These are phyloP conservation scores for Gryganskiella cystojenkinii DNA, from an alignment of 192 early-diverging fungal genomes.

Conservation along the genomic window DNA sequence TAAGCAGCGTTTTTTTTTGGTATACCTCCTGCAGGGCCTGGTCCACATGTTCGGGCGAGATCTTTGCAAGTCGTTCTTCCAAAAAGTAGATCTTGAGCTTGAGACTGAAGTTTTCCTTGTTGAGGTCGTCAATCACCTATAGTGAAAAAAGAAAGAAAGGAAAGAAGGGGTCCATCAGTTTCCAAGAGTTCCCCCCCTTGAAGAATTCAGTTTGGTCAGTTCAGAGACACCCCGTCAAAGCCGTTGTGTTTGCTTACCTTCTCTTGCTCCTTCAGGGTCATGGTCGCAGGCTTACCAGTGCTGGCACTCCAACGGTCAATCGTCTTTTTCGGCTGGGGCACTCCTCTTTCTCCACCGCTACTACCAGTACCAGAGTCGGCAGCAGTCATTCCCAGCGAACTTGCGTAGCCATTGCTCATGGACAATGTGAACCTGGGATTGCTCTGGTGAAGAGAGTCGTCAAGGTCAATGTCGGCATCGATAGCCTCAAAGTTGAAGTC, in stretches of 20 bases:
- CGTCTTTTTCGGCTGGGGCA: conserved; percentile 9
- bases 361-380: neutral
- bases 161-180: too few relatives aligned
- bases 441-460: conserved; percentile 29
- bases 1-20: neutral
- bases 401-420: conserved; percentile 7
- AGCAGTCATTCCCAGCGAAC: conserved; percentile 16
- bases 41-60: conserved; percentile 66
- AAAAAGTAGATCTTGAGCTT: conserved; percentile 66
- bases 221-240: too few relatives aligned
- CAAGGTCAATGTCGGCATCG: conserved; percentile 45
- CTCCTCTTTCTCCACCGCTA: conserved; percentile 5
- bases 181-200: too few relatives aligned
- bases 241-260: too few relatives aligned
- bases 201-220: too few relatives aligned
- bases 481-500: conserved; percentile 43
- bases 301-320: conserved; percentile 36
- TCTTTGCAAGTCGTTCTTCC: conserved; percentile 59
- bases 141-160: neutral
- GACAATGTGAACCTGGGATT: conserved; percentile 9
- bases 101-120: conserved; percentile 65
- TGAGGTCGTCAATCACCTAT: conserved; percentile 64
- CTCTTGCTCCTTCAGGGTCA: conserved; percentile 66
- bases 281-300: conserved; percentile 36
- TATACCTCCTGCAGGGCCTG: conserved; percentile 63